phyloP scores from a whole-genome alignment of 2,329 filamentous ascomycete genomes.

The Pleurostoma richardsiae region DNA sequence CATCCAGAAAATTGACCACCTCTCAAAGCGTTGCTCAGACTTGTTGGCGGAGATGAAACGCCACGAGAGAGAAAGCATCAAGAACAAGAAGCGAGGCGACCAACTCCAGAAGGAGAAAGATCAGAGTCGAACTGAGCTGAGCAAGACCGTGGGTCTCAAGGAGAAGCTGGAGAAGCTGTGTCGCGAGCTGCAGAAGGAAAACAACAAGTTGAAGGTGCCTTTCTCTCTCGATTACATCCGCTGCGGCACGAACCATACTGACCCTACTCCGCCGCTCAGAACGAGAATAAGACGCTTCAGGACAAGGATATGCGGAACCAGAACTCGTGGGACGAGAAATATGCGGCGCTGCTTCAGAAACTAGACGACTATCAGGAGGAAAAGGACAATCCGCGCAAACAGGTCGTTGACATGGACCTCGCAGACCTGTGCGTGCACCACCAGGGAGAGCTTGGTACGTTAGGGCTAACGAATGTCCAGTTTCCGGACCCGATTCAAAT shows the following conservation, averaged over 20 bases:
- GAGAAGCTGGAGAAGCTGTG: conserved; percentile 97
- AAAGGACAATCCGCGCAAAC: conserved; percentile 76
- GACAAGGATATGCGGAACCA: conserved; percentile 81
- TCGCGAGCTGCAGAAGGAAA: conserved; percentile 89
- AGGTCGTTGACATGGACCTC: conserved; percentile 77
- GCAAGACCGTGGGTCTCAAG: conserved; percentile 84
- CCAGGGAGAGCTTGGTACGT: conserved; percentile 4
- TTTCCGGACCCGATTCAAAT: conserved; percentile 84
- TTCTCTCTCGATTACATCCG: background rate
- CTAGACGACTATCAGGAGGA: conserved; percentile 85
- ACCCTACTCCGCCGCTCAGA: conserved; percentile 37
- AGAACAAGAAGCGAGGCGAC: conserved; percentile 93
- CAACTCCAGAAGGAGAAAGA: conserved; percentile 96
- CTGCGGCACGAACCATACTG: background rate
- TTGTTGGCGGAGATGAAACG: conserved; percentile 93
- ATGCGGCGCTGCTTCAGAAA: conserved; percentile 74
- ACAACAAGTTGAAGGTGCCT: conserved; percentile 92
- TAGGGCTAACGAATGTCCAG: conserved; percentile 38
- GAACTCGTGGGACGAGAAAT: conserved; percentile 77
- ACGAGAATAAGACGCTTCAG: conserved; percentile 89
- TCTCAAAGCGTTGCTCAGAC: conserved; percentile 88
- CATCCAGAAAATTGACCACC: conserved; percentile 82
- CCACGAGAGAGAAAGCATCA: conserved; percentile 86
- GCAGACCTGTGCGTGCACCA: conserved; percentile 70
- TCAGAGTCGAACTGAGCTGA: conserved; percentile 78